A percentile compares a stretch with the other conserved stretches of the same genome.
Evolutionary conservation across 2,329 filamentous ascomycete species (phyloP).

Genomic region (Phaeosphaeria sp.): DNA sequence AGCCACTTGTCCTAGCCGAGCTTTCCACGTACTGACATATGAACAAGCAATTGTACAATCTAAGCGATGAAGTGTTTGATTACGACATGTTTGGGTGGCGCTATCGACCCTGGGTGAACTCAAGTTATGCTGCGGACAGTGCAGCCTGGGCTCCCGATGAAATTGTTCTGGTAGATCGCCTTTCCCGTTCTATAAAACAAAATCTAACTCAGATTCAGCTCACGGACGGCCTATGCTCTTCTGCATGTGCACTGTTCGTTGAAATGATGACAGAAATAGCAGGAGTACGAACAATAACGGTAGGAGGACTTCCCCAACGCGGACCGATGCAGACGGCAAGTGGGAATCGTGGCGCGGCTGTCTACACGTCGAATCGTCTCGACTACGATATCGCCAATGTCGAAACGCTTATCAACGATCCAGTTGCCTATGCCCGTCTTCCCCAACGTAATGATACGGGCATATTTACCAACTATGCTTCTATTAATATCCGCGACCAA

Average conservation of each 20-base stretch:
- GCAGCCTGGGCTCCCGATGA: slow-evolving; percentile 21
- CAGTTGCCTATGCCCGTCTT: not conserved
- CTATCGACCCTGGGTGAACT: slow-evolving; percentile 2
- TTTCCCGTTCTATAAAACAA: not conserved
- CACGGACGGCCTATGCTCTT: slow-evolving; percentile 62
- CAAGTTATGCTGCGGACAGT: not conserved
- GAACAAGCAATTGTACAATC: slow-evolving; percentile 2
- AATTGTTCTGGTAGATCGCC: slow-evolving; percentile 31
- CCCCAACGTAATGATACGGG: slow-evolving; percentile 16
- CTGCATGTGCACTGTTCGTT: slow-evolving; percentile 63
- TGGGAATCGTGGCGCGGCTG: slow-evolving; percentile 62
- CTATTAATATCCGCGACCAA: slow-evolving; percentile 44
- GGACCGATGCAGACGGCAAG: slow-evolving; percentile 49
- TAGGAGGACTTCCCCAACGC: slow-evolving; percentile 63
- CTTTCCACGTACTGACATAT: not conserved
- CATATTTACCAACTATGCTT: slow-evolving; percentile 19
- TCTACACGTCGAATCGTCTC: slow-evolving; percentile 41
- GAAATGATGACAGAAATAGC: slow-evolving; percentile 54
- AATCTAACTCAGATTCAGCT: slow-evolving; percentile 30
- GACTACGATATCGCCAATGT: slow-evolving; percentile 34
- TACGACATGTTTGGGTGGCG: slow-evolving; percentile 2
- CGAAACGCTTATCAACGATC: slow-evolving; percentile 11
- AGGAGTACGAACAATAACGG: slow-evolving; percentile 60
- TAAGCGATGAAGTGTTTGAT: not conserved
- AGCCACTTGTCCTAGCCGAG: not conserved